Evolutionary conservation across 1,139 yeast genomes (phyloP).

Genomic region (Pichia cactophila): DNA sequence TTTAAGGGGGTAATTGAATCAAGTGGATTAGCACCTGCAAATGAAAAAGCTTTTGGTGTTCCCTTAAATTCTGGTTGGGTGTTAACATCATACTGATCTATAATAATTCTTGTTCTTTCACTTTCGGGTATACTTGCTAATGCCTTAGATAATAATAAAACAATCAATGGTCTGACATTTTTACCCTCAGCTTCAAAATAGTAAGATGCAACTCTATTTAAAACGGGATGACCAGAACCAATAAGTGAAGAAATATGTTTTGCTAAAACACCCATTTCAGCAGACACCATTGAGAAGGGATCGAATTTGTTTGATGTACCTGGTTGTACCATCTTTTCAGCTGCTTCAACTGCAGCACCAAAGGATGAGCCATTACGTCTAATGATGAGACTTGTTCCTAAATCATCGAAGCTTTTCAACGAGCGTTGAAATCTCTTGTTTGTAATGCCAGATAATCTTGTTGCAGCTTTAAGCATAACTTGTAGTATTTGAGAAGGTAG

Average conservation of each 20-base stretch:
- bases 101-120: slow-evolving; percentile 54
- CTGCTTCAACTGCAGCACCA: slow-evolving; percentile 64
- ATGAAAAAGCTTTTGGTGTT: slow-evolving; percentile 38
- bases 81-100: slow-evolving; percentile 57
- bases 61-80: slow-evolving; percentile 55
- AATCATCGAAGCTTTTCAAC: background rate
- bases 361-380: slow-evolving; percentile 32
- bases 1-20: slow-evolving; percentile 71
- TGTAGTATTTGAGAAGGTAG: background rate
- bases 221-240: slow-evolving; percentile 90
- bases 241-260: slow-evolving; percentile 77
- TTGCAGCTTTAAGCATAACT: slow-evolving; percentile 3
- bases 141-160: slow-evolving; percentile 74
- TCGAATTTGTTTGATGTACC: slow-evolving; percentile 45
- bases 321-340: slow-evolving; percentile 78
- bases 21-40: slow-evolving; percentile 49
- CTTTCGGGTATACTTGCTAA: slow-evolving; percentile 67
- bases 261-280: slow-evolving; percentile 88
- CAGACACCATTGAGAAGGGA: slow-evolving; percentile 88
- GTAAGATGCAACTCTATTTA: slow-evolving; percentile 83
- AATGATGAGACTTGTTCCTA: background rate
- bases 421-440: background rate
- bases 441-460: background rate
- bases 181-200: slow-evolving; percentile 96
- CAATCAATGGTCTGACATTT: slow-evolving; percentile 87